phyloP scores from a whole-genome alignment of 2,329 filamentous ascomycete species.

The Calonectria leucothoes region DNA sequence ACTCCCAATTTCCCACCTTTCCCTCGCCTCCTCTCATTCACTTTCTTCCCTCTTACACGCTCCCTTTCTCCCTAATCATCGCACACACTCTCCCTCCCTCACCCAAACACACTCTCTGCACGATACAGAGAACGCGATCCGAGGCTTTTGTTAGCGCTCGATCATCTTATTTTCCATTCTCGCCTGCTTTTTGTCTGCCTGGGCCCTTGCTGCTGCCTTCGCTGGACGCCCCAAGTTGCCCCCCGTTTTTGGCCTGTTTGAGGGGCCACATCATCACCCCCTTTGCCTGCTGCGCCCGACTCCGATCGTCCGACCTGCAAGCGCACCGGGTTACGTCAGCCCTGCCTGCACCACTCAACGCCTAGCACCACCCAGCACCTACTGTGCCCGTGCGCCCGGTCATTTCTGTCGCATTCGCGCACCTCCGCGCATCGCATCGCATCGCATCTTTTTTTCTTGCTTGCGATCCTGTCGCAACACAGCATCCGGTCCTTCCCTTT shows the following conservation, averaged over 20 bases:
- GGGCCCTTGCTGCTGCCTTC: slow-evolving; percentile 36
- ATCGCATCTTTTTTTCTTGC: slow-evolving; percentile 28
- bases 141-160: slow-evolving; percentile 65
- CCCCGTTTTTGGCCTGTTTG: slow-evolving; percentile 41
- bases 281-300: slow-evolving; percentile 40
- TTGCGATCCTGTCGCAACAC: slow-evolving; percentile 33
- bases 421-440: slow-evolving; percentile 34
- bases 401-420: slow-evolving; percentile 31
- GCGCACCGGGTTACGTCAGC: slow-evolving; percentile 49
- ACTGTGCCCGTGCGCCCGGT: slow-evolving; percentile 22
- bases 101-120: slow-evolving; percentile 33
- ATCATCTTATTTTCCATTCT: slow-evolving; percentile 39
- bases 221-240: slow-evolving; percentile 38
- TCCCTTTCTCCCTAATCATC: slow-evolving; percentile 39
- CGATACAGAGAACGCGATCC: slow-evolving; percentile 42
- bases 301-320: slow-evolving; percentile 42
- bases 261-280: slow-evolving; percentile 49
- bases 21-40: slow-evolving; percentile 36
- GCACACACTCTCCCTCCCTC: slow-evolving; percentile 39
- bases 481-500: slow-evolving; percentile 17
- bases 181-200: slow-evolving; percentile 31
- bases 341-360: slow-evolving; percentile 31
- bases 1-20: slow-evolving; percentile 41
- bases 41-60: slow-evolving; percentile 43
- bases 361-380: slow-evolving; percentile 22